Evolutionary conservation across 176 grass and related monocot genomes (phyloP), one percentile per base, ranked within the genome.

Genomic region (Cenchrus purpureus): DNA sequence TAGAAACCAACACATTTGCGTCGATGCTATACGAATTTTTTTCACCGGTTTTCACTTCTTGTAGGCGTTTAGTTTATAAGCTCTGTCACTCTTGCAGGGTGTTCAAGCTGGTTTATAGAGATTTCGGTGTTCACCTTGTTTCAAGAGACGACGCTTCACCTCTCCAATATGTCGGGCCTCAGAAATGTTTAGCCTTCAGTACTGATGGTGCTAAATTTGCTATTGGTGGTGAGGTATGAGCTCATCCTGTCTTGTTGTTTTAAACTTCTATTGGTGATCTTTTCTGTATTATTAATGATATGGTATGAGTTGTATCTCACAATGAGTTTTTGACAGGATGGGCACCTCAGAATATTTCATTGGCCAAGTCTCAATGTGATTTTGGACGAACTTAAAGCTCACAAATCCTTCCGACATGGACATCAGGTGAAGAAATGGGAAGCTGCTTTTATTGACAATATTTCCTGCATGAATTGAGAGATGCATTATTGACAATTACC

Each of bases 341-440:
- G 95, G 11, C 93, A 82, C 88, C 95, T 98, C 50, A 90, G 87
- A 77, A 82, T 98, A 84, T 95, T 98, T 80, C 91, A 84, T 64
- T 95, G 96, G 96, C 91, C 96, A 83, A 93, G 45, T 60, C 44
- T 90, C 43, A 82, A 42, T 71, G 63, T 92, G 63, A 79, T 95
- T 80, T 82, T 98, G 74, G 96, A 95, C 73, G 91, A 95, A 92
- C 93, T 93, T 80, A 98, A 93, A 85, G 96, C 93, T 62, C 96
- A 98, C 82, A 98, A 92, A 82, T 98, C 96, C 60, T 98, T 98
- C 65, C 50, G 96, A 98, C 87, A 98, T 98, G 91, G 93, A 95
- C 82, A 98, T 98, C 43, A 98, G 96, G 93, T 98, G 62, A 90
- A 80, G 56, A 55, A 46, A 70, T 7, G 53, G 13, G 0, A 28